These are phyloP conservation scores for Wickerhamomyces subpelliculosus DNA, from an alignment of 805 yeast genomes.

Conservation along the genomic window DNA sequence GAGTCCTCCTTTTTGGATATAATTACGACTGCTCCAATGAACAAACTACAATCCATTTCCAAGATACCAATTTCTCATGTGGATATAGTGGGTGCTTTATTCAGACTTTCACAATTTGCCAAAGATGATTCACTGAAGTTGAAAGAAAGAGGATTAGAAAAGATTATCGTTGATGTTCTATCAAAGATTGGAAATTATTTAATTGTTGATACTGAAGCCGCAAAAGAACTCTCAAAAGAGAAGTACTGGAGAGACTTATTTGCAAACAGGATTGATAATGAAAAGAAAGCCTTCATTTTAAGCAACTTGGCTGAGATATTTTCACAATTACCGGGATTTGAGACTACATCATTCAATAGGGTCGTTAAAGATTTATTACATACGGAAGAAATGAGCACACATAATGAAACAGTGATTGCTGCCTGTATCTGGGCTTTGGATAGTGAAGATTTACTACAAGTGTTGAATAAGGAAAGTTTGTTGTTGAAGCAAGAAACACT, in stretches of 20 bases:
- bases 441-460: constrained; percentile 9
- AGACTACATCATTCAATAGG: constrained; percentile 2
- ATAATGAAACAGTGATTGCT: constrained; percentile 19
- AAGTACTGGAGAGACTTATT: constrained; percentile 26
- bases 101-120: constrained; percentile 29
- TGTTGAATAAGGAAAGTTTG: neutral
- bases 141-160: constrained; percentile 13
- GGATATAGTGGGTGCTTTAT: constrained; percentile 41
- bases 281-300: constrained; percentile 24
- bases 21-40: constrained; percentile 25
- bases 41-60: constrained; percentile 19
- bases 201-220: constrained; percentile 11
- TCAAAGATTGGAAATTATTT: constrained; percentile 39
- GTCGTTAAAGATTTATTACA: constrained; percentile 8
- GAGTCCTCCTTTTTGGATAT: constrained; percentile 28
- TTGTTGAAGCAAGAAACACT: constrained; percentile 9
- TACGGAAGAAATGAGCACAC: too few relatives aligned
- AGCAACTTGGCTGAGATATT: constrained; percentile 30
- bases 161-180: constrained; percentile 29
- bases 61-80: constrained; percentile 37
- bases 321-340: constrained; percentile 21
- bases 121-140: constrained; percentile 17
- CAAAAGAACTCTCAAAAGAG: constrained; percentile 9
- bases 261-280: constrained; percentile 6
- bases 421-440: constrained; percentile 20